Percentiles rank a stretch among this genome's conserved stretches.
Conservation (phyloP, 2,329 filamentous ascomycete genomes). For the Fusarium brachygibbosum region DNA sequence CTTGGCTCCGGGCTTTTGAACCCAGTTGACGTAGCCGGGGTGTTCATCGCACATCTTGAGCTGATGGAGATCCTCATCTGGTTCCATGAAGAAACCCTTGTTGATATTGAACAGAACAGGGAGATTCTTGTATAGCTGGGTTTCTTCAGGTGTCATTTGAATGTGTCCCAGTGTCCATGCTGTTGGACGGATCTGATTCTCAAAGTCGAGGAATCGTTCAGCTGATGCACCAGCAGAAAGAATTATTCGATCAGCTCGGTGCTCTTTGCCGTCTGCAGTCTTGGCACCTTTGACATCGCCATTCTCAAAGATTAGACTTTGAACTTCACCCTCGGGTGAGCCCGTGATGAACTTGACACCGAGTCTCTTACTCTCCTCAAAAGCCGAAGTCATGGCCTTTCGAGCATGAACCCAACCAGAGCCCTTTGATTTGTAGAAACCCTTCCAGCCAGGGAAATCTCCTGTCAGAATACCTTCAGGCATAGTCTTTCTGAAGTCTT, state of each 20-base stretch:
- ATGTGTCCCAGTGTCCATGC: slow-evolving; percentile 36
- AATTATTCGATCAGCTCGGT: slow-evolving; percentile 19
- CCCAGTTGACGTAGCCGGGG: slow-evolving; percentile 38
- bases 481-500: slow-evolving; percentile 34
- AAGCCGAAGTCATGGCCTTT: slow-evolving; percentile 32
- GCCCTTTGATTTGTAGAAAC: slow-evolving; percentile 29
- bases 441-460: slow-evolving; percentile 24
- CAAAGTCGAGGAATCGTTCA: slow-evolving; percentile 33
- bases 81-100: slow-evolving; percentile 41
- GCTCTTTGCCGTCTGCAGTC: slow-evolving; percentile 19
- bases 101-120: slow-evolving; percentile 40
- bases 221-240: slow-evolving; percentile 25
- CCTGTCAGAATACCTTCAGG: slow-evolving; percentile 29
- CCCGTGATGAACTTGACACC: slow-evolving; percentile 34
- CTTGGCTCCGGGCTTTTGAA: neutral
- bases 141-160: slow-evolving; percentile 31
- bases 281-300: slow-evolving; percentile 32
- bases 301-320: slow-evolving; percentile 1
- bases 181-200: slow-evolving; percentile 38
- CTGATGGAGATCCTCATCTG: slow-evolving; percentile 31
- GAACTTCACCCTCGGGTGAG: slow-evolving; percentile 2
- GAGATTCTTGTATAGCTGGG: slow-evolving; percentile 16
- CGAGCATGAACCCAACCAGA: slow-evolving; percentile 37
- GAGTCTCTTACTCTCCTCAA: slow-evolving; percentile 25
- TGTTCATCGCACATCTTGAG: slow-evolving; percentile 41